Base-by-base conservation (phyloP, 164 flowering plant species). In the Vitis rupestris region DNA sequence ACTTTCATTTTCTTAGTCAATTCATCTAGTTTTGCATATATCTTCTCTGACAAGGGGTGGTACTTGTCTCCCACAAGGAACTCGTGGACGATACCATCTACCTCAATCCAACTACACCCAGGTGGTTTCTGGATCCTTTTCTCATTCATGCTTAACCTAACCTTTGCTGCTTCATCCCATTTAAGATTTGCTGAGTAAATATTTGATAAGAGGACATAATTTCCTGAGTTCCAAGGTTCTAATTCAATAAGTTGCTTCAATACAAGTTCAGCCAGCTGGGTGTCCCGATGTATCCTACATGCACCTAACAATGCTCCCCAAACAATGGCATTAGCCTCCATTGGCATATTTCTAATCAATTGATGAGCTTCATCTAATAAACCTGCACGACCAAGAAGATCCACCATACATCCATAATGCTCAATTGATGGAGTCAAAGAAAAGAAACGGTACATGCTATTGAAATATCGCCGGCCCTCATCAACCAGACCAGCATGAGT, bases 351-450 rank as follows among this genome's bases (percentile, higher is more conserved):
- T 74, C 59, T 63, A 60, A 80, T 80, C 29, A 80, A 59, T 48
- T 70, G 44, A 55, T 74, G 73, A 23, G 83, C 83, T 63, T 80
- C 81, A 31, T 70, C 74, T 27, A 80, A 59, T 60, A 69, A 69
- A 29, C 81, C 79, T 47, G 79, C 76, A 58, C 76, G 78, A 8
- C 72, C 70, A 17, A 80, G 78, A 31, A 80, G 80, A 75, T 80
- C 80, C 31, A 74, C 83, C 77, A 79, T 72, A 27, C 82, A 79
- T 56, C 82, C 79, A 70, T 79, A 76, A 70, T 79, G 82, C 74
- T 77, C 83, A 55, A 77, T 65, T 7, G 61, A 13, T 6, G 80
- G 77, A 64, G 72, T 44, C 61, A 79, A 70, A 9, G 66, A 63
- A 52, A 56, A 79, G 4, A 74, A 69, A 16, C 60, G 37, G n/a